A percentile compares a stretch with the other conserved stretches of the same genome.
These are phyloP conservation scores for Citrullus colocynthis DNA, from an alignment of 306 rosid genomes.

Conservation along the genomic window DNA sequence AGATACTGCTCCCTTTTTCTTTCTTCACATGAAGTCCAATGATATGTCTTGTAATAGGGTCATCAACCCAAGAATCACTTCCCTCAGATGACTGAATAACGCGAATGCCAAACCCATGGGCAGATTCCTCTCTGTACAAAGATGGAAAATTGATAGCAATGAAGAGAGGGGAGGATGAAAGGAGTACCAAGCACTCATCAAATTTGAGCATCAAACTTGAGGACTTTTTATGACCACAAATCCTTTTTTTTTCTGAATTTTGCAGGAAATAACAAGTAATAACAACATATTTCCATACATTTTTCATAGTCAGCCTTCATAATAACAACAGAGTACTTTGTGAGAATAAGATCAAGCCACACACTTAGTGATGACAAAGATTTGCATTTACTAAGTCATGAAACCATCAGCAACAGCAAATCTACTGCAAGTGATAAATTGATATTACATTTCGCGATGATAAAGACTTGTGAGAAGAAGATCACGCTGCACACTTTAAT, in stretches of 20 bases:
- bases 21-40: slow-evolving; percentile 49
- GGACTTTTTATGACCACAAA: neutral
- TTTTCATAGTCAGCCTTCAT: neutral
- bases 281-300: neutral
- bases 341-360: neutral
- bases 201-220: neutral
- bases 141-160: neutral
- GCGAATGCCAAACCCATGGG: slow-evolving; percentile 64
- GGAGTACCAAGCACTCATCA: neutral
- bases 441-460: neutral
- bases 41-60: slow-evolving; percentile 77
- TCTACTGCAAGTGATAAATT: neutral
- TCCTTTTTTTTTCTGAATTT: neutral
- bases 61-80: slow-evolving; percentile 94
- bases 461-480: neutral
- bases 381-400: neutral
- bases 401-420: neutral
- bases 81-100: slow-evolving; percentile 52
- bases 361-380: neutral
- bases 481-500: neutral
- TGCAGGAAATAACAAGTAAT: neutral
- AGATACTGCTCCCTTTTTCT: slow-evolving; percentile 35
- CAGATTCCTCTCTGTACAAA: slow-evolving; percentile 66
- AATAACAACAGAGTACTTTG: neutral
- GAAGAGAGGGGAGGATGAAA: neutral